Base-by-base conservation (phyloP, 2,329 filamentous ascomycete genomes). In the Corynespora cassiicola region DNA sequence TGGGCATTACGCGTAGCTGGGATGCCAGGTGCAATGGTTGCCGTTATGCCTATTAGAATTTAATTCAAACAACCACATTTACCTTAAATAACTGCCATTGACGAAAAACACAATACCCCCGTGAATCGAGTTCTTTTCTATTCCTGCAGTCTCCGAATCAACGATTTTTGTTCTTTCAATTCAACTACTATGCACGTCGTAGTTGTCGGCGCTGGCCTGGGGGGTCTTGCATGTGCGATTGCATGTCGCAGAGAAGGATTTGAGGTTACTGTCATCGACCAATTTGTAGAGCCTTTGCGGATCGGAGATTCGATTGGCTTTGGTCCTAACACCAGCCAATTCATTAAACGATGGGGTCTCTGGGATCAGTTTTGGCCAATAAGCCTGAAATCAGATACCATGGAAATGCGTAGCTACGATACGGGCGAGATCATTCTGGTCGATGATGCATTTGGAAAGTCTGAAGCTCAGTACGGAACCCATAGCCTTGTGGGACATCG, bases 271-370 rank as follows among this genome's bases (percentile, higher is more conserved):
- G 6, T 31, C 12, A 18, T 17, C 16, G 28, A 31, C 8, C 12
- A 15, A 8, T 7, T 31, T 14, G 12, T 17, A 7, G 16, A 31
- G 14, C 14, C 20, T 12, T 17, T 8, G 6, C 28, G 14, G 6
- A 9, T 31, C 14, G 28, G 28, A 9, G 28, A 31, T 31, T 15
- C 16, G 6, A 14, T 31, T 19, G n/a, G 12, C 16, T 31, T 31
- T 19, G 28, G 28, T 14, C 9, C 12, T 9, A 31, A 31, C 16
- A 19, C 28, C 8, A 7, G 7, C 7, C 17, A 31, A 12, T 9
- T 31, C 8, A 18, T 31, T 9, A 15, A 19, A 19, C 12, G 28
- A 31, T 31, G 28, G 28, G n/a, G n/a, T n/a, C n/a, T n/a, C n/a
- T n/a, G n/a, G n/a, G n/a, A n/a, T n/a, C n/a, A n/a, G n/a, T n/a